Base-by-base conservation (phyloP, 129 eudicot species). In the Ambrosia trifida region DNA sequence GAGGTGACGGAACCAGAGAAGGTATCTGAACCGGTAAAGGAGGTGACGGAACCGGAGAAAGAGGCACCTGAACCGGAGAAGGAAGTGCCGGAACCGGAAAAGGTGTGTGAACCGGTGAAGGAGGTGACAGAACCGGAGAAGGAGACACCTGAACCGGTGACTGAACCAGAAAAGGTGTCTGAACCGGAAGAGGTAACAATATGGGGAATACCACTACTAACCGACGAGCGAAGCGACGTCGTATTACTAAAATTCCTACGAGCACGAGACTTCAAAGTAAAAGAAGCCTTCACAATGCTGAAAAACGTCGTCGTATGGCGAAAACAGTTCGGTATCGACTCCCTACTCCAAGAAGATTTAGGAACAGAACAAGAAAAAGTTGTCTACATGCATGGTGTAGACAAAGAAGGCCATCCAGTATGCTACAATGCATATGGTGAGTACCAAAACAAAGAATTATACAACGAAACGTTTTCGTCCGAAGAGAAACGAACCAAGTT, bases 381-480 rank as follows among this genome's bases (percentile, higher is more conserved):
- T 19, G 96, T 85, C 8, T 93, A 83, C 66, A 78, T 89, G 73
- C 88, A 89, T 7, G 98, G 96, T 0, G 68, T 66, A 1, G 98
- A 89, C 11, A 89, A 83, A 59, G 98, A 93, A 78, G 98, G 98
- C 0, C 98, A 93, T 61, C 92, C 95, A 2, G 88, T 89, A 16
- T 85, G 91, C 49, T 93, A 93, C 82, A 89, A 89, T 56, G 91
- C 91, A 0, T 89, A 81, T 11, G 96, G 98, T 7, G 98, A 89
- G 79, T 93, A 89, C 36, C 88, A 82, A 31, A 87, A 89, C 66
- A 93, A 89, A 78, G 95, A 93, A 51, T 52, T 93, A 57, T 93
- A 93, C 51, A 66, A 67, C 38, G 89, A 79, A 44, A 82, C 98
- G 0, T 89, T 89, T 30, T 80, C 88, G 2, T 84, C 78, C 5